phyloP scores from a whole-genome alignment of 306 rosid genomes.

The Lathyrus sativus region DNA sequence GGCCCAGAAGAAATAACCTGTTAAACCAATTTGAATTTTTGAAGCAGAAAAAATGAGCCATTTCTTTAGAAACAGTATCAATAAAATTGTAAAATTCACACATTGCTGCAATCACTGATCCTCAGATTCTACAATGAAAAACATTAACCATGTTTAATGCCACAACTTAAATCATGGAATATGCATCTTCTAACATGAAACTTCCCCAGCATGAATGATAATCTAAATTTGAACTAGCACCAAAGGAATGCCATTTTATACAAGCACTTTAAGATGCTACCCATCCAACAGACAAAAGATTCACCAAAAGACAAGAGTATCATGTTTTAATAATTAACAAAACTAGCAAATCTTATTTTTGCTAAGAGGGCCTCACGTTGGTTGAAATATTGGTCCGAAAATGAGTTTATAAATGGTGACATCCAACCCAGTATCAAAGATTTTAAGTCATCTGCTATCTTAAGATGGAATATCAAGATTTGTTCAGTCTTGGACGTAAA shows the following conservation, averaged over 20 bases:
- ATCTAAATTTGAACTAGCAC: too few relatives aligned
- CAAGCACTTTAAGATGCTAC: too few relatives aligned
- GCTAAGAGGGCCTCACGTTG: neutral
- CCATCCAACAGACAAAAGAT: too few relatives aligned
- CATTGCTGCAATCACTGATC: neutral
- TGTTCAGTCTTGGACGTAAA: too few relatives aligned
- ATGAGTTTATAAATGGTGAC: neutral
- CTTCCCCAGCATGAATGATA: too few relatives aligned
- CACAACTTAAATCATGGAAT: neutral
- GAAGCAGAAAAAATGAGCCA: neutral
- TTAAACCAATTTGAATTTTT: neutral
- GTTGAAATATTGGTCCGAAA: neutral
- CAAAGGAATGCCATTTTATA: too few relatives aligned
- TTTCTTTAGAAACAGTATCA: neutral
- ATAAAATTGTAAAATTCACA: neutral
- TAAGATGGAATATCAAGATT: too few relatives aligned
- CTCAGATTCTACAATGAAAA: neutral
- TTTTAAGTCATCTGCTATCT: too few relatives aligned
- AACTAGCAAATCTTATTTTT: too few relatives aligned
- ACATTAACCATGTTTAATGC: neutral
- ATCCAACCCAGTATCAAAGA: too few relatives aligned
- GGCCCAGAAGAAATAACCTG: slow-evolving; percentile 94
- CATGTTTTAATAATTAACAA: too few relatives aligned
- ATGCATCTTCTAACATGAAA: neutral
- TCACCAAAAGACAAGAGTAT: too few relatives aligned